Evolutionary conservation across 805 yeast species (phyloP).

Genomic region (Scheffersomyces spartinae): DNA sequence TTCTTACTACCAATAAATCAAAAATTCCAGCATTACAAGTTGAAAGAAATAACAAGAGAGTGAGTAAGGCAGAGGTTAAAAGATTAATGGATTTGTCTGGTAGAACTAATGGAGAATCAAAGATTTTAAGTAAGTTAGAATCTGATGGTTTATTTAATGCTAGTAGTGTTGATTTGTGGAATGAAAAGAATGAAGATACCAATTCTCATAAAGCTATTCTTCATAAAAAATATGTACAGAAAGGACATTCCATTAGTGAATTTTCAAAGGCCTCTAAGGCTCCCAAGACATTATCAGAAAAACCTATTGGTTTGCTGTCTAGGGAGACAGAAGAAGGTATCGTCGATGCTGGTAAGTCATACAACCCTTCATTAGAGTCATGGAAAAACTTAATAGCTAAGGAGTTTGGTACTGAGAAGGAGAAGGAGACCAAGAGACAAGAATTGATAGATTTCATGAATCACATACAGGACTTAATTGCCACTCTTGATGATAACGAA

Average conservation of each 20-base stretch:
- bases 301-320: conserved; percentile 46
- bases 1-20: conserved; percentile 57
- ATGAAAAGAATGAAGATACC: conserved; percentile 10
- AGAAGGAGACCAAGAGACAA: conserved; percentile 52
- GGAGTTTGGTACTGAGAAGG: conserved; percentile 57
- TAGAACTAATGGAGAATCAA: conserved; percentile 43
- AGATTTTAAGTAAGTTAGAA: conserved; percentile 41
- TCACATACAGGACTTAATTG: conserved; percentile 55
- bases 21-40: conserved; percentile 56
- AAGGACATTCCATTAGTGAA: no score
- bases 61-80: conserved; percentile 49
- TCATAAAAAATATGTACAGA: conserved; percentile 6
- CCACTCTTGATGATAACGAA: conserved; percentile 48
- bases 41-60: conserved; percentile 30
- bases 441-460: conserved; percentile 51
- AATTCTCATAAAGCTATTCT: conserved; percentile 9
- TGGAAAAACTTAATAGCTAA: conserved; percentile 66
- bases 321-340: conserved; percentile 35
- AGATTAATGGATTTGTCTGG: conserved; percentile 72
- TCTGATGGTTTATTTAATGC: conserved; percentile 52
- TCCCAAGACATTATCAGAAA: conserved; percentile 43
- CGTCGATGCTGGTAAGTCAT: conserved; percentile 85
- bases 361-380: conserved; percentile 75
- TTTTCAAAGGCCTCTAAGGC: conserved; percentile 34
- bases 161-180: conserved; percentile 65